phyloP scores from a whole-genome alignment of 140 eudicot genomes.

The Ambrosia hybrid region DNA sequence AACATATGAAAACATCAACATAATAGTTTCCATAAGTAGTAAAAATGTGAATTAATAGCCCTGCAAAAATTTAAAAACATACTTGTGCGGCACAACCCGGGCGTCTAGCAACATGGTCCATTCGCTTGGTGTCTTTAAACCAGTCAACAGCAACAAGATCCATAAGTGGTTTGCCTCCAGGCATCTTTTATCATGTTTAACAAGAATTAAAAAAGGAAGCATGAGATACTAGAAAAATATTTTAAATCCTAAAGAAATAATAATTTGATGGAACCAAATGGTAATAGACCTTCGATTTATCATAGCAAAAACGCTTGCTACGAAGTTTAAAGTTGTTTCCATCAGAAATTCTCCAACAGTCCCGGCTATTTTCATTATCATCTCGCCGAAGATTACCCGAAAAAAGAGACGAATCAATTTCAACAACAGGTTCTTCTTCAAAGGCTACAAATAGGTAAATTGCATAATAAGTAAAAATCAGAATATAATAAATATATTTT shows the following conservation, averaged over 20 bases:
- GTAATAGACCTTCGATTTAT: constrained; percentile 75
- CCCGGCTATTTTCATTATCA: constrained; percentile 77
- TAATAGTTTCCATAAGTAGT: constrained; percentile 2
- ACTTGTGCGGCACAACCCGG: constrained; percentile 96
- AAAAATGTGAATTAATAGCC: not conserved
- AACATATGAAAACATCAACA: not conserved
- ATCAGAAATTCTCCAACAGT: constrained; percentile 89
- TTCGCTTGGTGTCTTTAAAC: constrained; percentile 90
- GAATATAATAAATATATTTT: not conserved
- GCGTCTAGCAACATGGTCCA: constrained; percentile 98
- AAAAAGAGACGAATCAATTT: constrained; percentile 78
- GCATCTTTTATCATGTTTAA: constrained; percentile 48
- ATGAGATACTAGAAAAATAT: not conserved
- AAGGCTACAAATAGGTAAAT: constrained; percentile 45
- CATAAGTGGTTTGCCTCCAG: constrained; percentile 95
- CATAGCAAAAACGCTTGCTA: constrained; percentile 72
- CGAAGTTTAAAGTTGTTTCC: constrained; percentile 97
- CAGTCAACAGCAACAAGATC: constrained; percentile 99
- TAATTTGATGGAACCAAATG: constrained; percentile 18
- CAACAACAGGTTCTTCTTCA: constrained; percentile 74
- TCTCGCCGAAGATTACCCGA: constrained; percentile 86
- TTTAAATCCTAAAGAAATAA: not conserved
- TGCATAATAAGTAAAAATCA: constrained; percentile 8
- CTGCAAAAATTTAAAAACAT: constrained; percentile 37
- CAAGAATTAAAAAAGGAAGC: constrained; percentile 26